Evolutionary conservation across 2,329 filamentous ascomycete genomes (phyloP).

Genomic region (Fusarium solani-melongenae): DNA sequence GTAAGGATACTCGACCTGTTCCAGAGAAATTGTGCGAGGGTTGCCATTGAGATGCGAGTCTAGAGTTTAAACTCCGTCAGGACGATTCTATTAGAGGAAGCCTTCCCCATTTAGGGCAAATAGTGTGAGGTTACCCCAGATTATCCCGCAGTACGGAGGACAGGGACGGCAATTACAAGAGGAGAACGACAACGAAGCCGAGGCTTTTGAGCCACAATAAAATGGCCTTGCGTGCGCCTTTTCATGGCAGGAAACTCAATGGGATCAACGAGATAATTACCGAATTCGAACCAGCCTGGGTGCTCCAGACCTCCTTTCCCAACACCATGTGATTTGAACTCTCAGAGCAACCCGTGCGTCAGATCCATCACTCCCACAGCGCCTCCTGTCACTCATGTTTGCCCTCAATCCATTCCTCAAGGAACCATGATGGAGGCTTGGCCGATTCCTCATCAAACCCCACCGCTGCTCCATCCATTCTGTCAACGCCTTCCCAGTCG

Average conservation of each 20-base stretch:
- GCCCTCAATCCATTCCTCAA: background rate
- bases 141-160: too few relatives aligned
- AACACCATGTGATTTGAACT: background rate
- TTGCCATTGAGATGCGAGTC: too few relatives aligned
- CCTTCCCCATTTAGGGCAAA: too few relatives aligned
- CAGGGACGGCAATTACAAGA: too few relatives aligned
- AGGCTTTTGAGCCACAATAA: too few relatives aligned
- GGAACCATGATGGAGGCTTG: background rate
- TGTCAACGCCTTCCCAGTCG: background rate
- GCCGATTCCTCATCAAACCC: background rate
- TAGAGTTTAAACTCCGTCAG: too few relatives aligned
- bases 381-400: background rate
- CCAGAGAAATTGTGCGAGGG: too few relatives aligned
- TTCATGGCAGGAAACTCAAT: background rate
- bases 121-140: too few relatives aligned
- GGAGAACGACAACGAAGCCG: too few relatives aligned
- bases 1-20: too few relatives aligned
- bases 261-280: background rate
- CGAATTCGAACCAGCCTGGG: background rate
- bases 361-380: background rate
- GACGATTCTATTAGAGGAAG: too few relatives aligned
- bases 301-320: background rate
- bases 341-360: background rate
- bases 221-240: background rate
- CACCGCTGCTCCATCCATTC: background rate